Evolutionary conservation across 148 eudicot genomes (phyloP).

Genomic region (Rhododendron kiyosumense): DNA sequence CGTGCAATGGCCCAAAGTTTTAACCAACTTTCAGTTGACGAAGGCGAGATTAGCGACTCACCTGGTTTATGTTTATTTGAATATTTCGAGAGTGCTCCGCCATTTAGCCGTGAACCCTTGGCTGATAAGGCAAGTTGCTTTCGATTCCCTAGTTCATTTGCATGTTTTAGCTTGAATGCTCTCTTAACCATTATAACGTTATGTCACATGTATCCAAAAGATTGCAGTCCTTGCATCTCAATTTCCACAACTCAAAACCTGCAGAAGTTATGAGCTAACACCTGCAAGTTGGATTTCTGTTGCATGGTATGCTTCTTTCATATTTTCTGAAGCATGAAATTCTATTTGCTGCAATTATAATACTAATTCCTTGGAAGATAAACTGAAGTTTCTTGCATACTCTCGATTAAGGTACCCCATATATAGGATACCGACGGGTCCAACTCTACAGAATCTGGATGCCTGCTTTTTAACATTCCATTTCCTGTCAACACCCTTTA

Average conservation of each 20-base stretch:
- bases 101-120: constrained; percentile 81
- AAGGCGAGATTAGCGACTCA: constrained; percentile 52
- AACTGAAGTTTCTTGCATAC: constrained; percentile 5
- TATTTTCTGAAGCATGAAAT: neutral
- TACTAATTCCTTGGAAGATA: neutral
- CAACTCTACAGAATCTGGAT: constrained; percentile 86
- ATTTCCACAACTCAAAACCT: constrained; percentile 60
- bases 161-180: neutral
- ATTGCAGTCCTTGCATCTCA: constrained; percentile 59
- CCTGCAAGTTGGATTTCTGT: constrained; percentile 90
- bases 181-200: neutral
- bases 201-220: constrained; percentile 31
- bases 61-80: constrained; percentile 64
- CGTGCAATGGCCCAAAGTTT: constrained; percentile 38
- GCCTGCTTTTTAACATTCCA: constrained; percentile 94
- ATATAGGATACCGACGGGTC: constrained; percentile 90
- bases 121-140: constrained; percentile 71
- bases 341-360: neutral
- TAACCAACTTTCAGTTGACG: constrained; percentile 47
- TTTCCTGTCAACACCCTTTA: constrained; percentile 59
- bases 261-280: constrained; percentile 72
- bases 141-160: neutral
- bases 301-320: constrained; percentile 64
- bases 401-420: constrained; percentile 71
- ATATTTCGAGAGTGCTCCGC: constrained; percentile 62